A percentile compares a stretch with the other conserved stretches of the same genome.
Evolutionary conservation across 805 yeast species (phyloP).

Genomic region (Ogataea allantospora): DNA sequence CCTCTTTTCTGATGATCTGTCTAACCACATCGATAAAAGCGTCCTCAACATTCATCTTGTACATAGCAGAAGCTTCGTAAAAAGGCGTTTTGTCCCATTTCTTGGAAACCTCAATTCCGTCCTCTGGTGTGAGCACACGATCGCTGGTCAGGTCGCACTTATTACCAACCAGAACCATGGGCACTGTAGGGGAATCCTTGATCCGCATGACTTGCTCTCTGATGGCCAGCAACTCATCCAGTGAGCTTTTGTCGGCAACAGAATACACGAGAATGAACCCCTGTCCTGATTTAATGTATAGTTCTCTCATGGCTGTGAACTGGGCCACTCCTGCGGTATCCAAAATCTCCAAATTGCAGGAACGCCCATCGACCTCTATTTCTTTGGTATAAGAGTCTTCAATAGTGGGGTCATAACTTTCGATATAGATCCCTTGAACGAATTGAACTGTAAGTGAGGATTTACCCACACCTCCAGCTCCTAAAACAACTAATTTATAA

Average conservation of each 20-base stretch:
- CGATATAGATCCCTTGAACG: constrained; percentile 86
- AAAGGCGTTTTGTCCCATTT: constrained; percentile 90
- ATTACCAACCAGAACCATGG: constrained; percentile 89
- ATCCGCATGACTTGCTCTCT: constrained; percentile 82
- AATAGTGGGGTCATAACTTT: constrained; percentile 93
- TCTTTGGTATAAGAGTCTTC: constrained; percentile 93
- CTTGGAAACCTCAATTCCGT: constrained; percentile 79
- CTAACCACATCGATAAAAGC: constrained; percentile 86
- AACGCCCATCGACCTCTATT: constrained; percentile 82
- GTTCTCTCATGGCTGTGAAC: constrained; percentile 92
- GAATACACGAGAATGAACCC: constrained; percentile 62
- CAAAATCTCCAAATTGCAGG: constrained; percentile 77
- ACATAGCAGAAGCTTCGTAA: constrained; percentile 91
- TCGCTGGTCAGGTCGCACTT: constrained; percentile 81
- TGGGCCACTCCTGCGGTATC: constrained; percentile 76
- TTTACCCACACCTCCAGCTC: constrained; percentile 98
- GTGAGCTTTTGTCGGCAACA: constrained; percentile 60
- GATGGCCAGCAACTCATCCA: constrained; percentile 73
- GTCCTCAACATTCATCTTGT: constrained; percentile 84
- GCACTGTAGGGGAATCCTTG: constrained; percentile 73
- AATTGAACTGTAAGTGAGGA: constrained; percentile 91
- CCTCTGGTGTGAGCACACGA: constrained; percentile 73
- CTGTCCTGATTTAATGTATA: constrained; percentile 82
- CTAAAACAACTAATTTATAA: constrained; percentile 85
- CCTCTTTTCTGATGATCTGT: constrained; percentile 79